phyloP scores from a whole-genome alignment of 768 basidiomycete genomes.

The Lepiota brunneoincarnata region DNA sequence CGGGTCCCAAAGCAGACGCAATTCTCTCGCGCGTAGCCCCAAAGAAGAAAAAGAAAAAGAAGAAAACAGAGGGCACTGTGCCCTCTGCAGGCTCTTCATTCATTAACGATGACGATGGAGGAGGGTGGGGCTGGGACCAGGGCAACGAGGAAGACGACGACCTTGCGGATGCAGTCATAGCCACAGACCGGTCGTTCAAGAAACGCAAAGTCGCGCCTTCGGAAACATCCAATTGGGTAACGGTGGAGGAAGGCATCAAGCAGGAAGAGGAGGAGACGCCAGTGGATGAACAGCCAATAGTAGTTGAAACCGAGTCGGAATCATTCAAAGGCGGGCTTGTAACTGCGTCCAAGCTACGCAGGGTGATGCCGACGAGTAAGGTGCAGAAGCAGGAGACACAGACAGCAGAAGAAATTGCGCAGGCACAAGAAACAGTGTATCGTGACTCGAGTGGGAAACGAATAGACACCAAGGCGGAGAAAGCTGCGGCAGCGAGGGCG shows the following conservation, averaged over 20 bases:
- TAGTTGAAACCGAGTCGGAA: slow-evolving; percentile 37
- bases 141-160: slow-evolving; percentile 55
- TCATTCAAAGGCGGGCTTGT: slow-evolving; percentile 74
- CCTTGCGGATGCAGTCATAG: slow-evolving; percentile 61
- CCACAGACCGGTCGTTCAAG: slow-evolving; percentile 76
- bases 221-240: slow-evolving; percentile 62
- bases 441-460: slow-evolving; percentile 86
- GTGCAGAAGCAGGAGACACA: slow-evolving; percentile 28
- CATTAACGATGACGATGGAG: slow-evolving; percentile 70
- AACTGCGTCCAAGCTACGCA: slow-evolving; percentile 71
- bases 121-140: slow-evolving; percentile 55
- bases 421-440: slow-evolving; percentile 88
- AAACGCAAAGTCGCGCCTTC: slow-evolving; percentile 48
- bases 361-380: slow-evolving; percentile 46
- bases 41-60: slow-evolving; percentile 80
- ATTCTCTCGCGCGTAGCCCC: slow-evolving; percentile 69
- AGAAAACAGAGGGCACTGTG: slow-evolving; percentile 32
- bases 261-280: slow-evolving; percentile 46
- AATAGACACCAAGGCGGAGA: slow-evolving; percentile 84
- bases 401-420: slow-evolving; percentile 54
- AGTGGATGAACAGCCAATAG: slow-evolving; percentile 68
- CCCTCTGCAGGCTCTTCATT: slow-evolving; percentile 25
- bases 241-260: slow-evolving; percentile 50
- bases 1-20: slow-evolving; percentile 93
- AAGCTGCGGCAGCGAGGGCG: slow-evolving; percentile 77